Conservation (phyloP, 2,329 filamentous ascomycete genomes). For the Colletotrichum simmondsii region DNA sequence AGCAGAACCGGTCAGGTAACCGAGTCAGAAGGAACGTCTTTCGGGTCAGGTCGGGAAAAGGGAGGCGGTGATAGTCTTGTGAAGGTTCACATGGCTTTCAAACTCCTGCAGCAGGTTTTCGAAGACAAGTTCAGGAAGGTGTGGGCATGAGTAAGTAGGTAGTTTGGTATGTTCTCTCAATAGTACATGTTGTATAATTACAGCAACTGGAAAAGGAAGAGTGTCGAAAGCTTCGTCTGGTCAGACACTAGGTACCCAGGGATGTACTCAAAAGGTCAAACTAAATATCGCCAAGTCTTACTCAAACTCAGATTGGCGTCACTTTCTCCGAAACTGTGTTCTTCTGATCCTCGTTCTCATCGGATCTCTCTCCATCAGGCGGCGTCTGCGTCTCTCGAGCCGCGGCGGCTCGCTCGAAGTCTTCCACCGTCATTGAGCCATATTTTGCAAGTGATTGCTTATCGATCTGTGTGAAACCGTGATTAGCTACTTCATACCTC, state of each 20-base stretch:
- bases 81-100: constrained; percentile 70
- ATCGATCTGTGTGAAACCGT: neutral
- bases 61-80: constrained; percentile 58
- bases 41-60: constrained; percentile 5
- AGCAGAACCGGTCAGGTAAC: neutral
- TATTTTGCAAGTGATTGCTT: constrained; percentile 5
- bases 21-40: neutral
- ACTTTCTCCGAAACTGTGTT: neutral
- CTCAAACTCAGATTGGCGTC: neutral
- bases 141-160: constrained; percentile 61
- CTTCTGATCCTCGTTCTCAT: neutral
- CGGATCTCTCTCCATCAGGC: neutral
- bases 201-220: no score
- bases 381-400: neutral
- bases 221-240: no score
- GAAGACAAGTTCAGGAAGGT: constrained; percentile 71
- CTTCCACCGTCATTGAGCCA: neutral
- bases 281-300: neutral
- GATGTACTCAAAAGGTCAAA: no score
- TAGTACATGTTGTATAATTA: no score
- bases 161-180: no score
- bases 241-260: no score
- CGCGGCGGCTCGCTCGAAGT: neutral
- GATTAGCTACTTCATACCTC: neutral
- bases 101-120: constrained; percentile 67